Evolutionary conservation across 192 early-diverging fungal genomes (phyloP).

Genomic region (Phlyctochytrium arcticum): DNA sequence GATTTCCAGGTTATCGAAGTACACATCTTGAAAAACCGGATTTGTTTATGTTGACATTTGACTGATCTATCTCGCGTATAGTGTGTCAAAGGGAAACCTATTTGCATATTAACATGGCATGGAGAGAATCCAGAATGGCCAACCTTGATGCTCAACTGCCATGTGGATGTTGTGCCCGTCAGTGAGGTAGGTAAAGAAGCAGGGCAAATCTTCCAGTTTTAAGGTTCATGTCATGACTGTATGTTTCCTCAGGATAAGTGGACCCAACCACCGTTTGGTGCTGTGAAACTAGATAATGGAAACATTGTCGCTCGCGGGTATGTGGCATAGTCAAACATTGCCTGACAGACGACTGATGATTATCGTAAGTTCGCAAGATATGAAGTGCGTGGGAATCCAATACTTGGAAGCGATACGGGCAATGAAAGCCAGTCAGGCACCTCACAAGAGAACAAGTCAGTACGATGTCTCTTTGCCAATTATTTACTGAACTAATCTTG

Average conservation of each 20-base stretch:
- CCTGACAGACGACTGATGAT: not conserved
- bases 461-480: conserved; percentile 15
- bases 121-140: conserved; percentile 56
- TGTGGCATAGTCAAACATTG: not conserved
- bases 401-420: conserved; percentile 78
- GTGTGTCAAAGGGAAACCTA: conserved; percentile 45
- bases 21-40: too few relatives aligned
- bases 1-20: conserved; percentile 43
- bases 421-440: conserved; percentile 40
- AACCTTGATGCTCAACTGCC: conserved; percentile 75
- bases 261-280: conserved; percentile 75
- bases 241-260: conserved; percentile 49
- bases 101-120: conserved; percentile 67
- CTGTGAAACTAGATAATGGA: conserved; percentile 55
- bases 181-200: conserved; percentile 35
- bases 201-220: not conserved
- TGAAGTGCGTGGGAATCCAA: conserved; percentile 82
- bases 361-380: conserved; percentile 63
- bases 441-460: not conserved
- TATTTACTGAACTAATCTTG: not conserved
- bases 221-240: not conserved
- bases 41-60: too few relatives aligned
- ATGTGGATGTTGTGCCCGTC: conserved; percentile 90
- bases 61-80: too few relatives aligned
- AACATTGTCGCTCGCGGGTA: conserved; percentile 75